Evolutionary conservation across 2,329 filamentous ascomycete genomes (phyloP), one percentile per base, ranked within the genome.

Genomic region (Chaetoscypha palmicola): DNA sequence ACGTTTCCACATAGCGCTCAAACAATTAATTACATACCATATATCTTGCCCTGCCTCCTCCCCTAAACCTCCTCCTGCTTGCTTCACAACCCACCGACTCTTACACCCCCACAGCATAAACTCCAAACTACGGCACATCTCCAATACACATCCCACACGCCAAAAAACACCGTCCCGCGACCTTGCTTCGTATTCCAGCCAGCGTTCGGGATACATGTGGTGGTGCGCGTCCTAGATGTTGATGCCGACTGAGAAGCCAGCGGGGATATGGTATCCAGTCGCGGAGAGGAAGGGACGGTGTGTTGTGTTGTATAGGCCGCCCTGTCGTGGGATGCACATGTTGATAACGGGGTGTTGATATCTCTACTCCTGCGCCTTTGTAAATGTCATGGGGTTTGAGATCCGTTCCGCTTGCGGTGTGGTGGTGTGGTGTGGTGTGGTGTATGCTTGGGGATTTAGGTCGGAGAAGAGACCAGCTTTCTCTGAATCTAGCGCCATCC

Each of bases 271-370:
- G 5, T 58, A 62, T 33, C 65, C 63, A 2, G 62, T 60, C 4
- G 76, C 62, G 8, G 65, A 62, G 0, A 62, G 61, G 4, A 62
- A 61, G 19, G 21, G 5, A 14, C 8, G 17, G 21, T 12, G 7
- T 3, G 71, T 69, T 62, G 4, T 73, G 63, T 52, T 68, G 68
- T n/a, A 75, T 56, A 1, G 70, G 67, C 10, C 75, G 56, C 2
- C 69, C 72, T 0, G 66, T 66, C 0, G 70, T 68, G 0, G 72
- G 66, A 37, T 73, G 68, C 14, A 76, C 58, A 9, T 74, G 67
- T 74, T 74, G 30, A 77, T 68, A 2, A 70, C 66, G 0, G 72
- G 73, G 46, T 76, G 68, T 12, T 77, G 62, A 47, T 76, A 79
- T 0, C 70, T 71, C 54, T 73, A 56, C n/a, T 62, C 60, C 24